phyloP scores from a whole-genome alignment of 805 yeast species.

The Yamadazyma olivae region DNA sequence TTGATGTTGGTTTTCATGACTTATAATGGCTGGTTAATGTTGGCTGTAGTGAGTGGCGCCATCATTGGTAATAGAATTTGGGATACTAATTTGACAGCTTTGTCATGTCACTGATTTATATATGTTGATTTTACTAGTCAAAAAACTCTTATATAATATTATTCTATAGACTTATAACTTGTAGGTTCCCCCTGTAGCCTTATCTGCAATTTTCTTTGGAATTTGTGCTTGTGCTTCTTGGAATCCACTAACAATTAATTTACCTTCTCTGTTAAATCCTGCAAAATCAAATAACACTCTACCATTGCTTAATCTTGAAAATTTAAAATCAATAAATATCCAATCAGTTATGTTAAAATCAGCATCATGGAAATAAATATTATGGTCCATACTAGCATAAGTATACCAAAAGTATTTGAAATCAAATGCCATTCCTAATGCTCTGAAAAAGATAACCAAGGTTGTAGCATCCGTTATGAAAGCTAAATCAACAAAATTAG shows the following conservation, averaged over 20 bases:
- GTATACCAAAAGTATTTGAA: conserved; percentile 22
- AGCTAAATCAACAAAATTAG: conserved; percentile 12
- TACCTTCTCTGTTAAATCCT: conserved; percentile 26
- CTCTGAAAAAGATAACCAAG: conserved; percentile 25
- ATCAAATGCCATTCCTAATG: conserved; percentile 22
- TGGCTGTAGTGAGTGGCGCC: conserved; percentile 71
- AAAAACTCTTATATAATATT: too few relatives aligned
- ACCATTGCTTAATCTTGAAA: conserved; percentile 30
- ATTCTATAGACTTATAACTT: conserved; percentile 2
- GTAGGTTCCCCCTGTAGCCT: conserved; percentile 11
- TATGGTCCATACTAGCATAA: conserved; percentile 38
- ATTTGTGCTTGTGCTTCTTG: conserved; percentile 30
- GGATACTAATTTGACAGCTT: conserved; percentile 25
- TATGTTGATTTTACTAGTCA: not conserved
- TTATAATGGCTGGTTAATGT: conserved; percentile 81
- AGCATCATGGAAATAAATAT: conserved; percentile 32
- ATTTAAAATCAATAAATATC: conserved; percentile 34
- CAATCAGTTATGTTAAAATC: conserved; percentile 35
- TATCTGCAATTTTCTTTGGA: conserved; percentile 13
- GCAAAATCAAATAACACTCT: conserved; percentile 27
- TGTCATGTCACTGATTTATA: conserved; percentile 3
- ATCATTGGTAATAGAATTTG: conserved; percentile 64
- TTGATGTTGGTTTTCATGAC: conserved; percentile 85
- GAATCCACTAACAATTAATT: conserved; percentile 26
- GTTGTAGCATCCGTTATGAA: conserved; percentile 28